A percentile compares a stretch with the other conserved stretches of the same genome.
phyloP scores from a whole-genome alignment of 2,329 filamentous ascomycete genomes.

The Chrysoporthe austroafricana region DNA sequence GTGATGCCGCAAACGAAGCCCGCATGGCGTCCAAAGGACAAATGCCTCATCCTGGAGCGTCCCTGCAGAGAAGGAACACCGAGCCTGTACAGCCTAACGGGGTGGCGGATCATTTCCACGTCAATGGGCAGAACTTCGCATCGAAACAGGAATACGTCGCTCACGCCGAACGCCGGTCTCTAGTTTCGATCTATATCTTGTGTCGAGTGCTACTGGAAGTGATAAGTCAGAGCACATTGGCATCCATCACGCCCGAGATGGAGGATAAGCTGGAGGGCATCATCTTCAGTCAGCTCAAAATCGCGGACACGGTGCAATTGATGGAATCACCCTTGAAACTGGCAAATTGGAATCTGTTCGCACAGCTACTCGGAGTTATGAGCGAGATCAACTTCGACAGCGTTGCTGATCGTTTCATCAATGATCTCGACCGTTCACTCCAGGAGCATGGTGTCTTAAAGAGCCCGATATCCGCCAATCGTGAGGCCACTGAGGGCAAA shows the following conservation, averaged over 20 bases:
- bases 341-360: conserved; percentile 95
- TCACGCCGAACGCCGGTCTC: conserved; percentile 85
- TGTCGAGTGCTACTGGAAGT: conserved; percentile 94
- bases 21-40: conserved; percentile 38
- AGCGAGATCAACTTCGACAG: conserved; percentile 88
- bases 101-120: conserved; percentile 36
- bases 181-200: conserved; percentile 93
- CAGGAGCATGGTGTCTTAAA: conserved; percentile 73
- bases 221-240: conserved; percentile 84
- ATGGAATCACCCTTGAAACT: conserved; percentile 79
- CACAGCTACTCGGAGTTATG: conserved; percentile 93
- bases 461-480: conserved; percentile 58
- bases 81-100: conserved; percentile 62
- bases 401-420: conserved; percentile 80
- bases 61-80: conserved; percentile 72
- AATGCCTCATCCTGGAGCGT: conserved; percentile 42
- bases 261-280: conserved; percentile 93
- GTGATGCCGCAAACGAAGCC: conserved; percentile 79
- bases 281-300: conserved; percentile 93
- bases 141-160: conserved; percentile 72
- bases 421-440: conserved; percentile 78
- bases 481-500: conserved; percentile 74
- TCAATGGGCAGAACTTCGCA: conserved; percentile 46
- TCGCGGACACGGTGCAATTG: conserved; percentile 81
- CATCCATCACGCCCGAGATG: conserved; percentile 85